phyloP scores from a whole-genome alignment of 2,329 filamentous ascomycete genomes.

The Penicillium rolfsii region DNA sequence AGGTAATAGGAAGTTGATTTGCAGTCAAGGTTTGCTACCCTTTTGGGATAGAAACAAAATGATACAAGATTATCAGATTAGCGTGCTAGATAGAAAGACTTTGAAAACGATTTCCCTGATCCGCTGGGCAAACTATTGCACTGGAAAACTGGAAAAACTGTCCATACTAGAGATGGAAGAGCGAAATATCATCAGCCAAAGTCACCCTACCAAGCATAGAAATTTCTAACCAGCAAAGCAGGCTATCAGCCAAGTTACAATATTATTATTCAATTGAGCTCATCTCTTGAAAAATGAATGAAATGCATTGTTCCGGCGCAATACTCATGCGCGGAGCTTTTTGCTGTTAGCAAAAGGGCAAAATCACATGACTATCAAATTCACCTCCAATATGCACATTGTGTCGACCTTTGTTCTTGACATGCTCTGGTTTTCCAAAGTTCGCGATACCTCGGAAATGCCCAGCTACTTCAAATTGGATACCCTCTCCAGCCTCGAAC shows the following conservation, averaged over 20 bases:
- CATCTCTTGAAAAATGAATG: neutral
- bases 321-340: neutral
- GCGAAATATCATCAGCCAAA: neutral
- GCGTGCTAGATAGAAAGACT: too few species aligned
- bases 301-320: neutral
- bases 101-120: neutral
- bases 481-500: conserved; percentile 43
- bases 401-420: neutral
- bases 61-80: neutral
- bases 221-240: neutral
- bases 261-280: neutral
- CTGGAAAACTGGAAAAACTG: neutral
- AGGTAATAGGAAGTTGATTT: neutral
- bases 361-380: neutral
- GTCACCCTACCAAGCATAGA: neutral
- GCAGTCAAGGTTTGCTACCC: neutral
- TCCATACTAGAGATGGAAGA: neutral
- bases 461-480: neutral
- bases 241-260: neutral
- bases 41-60: neutral
- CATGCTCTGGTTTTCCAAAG: neutral
- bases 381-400: neutral
- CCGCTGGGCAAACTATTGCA: neutral
- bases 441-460: neutral
- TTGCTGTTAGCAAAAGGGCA: neutral